Evolutionary conservation across 768 basidiomycete species (phyloP), one percentile per base, ranked within the genome.

Genomic region (Leccinum fibrillosum): DNA sequence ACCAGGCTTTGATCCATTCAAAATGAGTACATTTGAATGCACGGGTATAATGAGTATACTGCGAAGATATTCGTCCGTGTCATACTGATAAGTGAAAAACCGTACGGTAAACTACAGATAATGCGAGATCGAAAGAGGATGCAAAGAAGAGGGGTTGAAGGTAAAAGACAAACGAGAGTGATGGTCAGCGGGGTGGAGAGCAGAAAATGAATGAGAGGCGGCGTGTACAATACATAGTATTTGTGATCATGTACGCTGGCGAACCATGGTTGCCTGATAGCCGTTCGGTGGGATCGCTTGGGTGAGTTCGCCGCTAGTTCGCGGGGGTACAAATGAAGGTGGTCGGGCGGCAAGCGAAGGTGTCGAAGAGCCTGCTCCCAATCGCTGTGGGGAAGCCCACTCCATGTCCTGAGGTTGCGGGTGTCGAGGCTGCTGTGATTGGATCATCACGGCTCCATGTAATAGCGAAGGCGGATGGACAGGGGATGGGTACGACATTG

Each of bases 41-140:
- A 71, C 67, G 82, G 82, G 82, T 84, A 82, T 82, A 75, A 76
- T 80, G 76, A 82, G 76, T 80, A 80, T 74, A 71, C 76, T 78
- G 80, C 77, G 79, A 80, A 79, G 73, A 75, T 75, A 74, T 72
- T 83, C 78, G 82, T 86, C 84, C 84, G 71, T 84, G 77, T 74
- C 78, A 79, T 80, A 81, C 76, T 71, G 70, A 74, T 79, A 76
- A 77, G 72, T 72, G 71, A 68, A 62, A 58, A 66, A 59, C 62
- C 62, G 66, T 72, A 77, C 78, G 75, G 75, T 85, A 82, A 79
- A 84, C 75, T 85, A 86, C 84, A 86, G 74, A 80, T 80, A 75
- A 76, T 81, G 77, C 71, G 74, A 78, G 76, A 75, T 75, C 74
- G 69, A 70, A 68, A 60, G 61, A 67, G 63, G 61, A 71, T 73